Evolutionary conservation across 108 stramenopile genomes (phyloP), one percentile per base, ranked within the genome.

Genomic region (Nitzschia sp.): DNA sequence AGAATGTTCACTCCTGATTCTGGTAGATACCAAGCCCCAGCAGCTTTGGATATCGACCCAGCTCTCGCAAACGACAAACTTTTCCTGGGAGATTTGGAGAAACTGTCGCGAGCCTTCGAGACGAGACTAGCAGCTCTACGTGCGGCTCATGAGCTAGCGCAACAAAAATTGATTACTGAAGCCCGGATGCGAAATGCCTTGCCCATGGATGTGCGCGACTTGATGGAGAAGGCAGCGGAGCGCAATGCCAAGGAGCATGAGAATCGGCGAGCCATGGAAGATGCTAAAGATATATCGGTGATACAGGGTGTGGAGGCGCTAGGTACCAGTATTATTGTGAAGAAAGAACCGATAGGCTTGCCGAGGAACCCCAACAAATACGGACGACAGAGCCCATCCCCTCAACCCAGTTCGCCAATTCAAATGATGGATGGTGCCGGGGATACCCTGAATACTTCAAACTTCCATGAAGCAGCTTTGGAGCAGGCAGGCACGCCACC

Each of bases 141-240:
- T 47, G 77, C 85, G 1, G 88, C 89, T 22, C 88, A 92, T 45
- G 89, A 90, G 66, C 63, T 90, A 45, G 91, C 91, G 0, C 89
- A 90, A 71, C 84, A 90, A 41, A 85, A 89, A 71, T 75, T 95
- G 21, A 86, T 92, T 73, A 80, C 88, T 19, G 87, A 88, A 11
- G 90, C 94, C 3, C 75, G 75, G 60, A 63, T 90, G 16, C 79
- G 94, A 53, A 90, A 92, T 66, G 53, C 58, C 8, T 73, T 81
- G 28, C 89, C 90, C 2, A 71, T 95, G 33, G 91, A 92, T 76
- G 90, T 90, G 9, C 69, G 80, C 1, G 46, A 63, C 6, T 65
- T 95, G 34, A 95, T 95, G 94, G 73, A 77, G 44, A 79, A 86
- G 55, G 90, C 94, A 9, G 87, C 88, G 2, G 72, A 71, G 31